A percentile compares a stretch with the other conserved stretches of the same genome.
Evolutionary conservation across 768 basidiomycete species (phyloP).

Genomic region (Sistotremastrum suecicum): DNA sequence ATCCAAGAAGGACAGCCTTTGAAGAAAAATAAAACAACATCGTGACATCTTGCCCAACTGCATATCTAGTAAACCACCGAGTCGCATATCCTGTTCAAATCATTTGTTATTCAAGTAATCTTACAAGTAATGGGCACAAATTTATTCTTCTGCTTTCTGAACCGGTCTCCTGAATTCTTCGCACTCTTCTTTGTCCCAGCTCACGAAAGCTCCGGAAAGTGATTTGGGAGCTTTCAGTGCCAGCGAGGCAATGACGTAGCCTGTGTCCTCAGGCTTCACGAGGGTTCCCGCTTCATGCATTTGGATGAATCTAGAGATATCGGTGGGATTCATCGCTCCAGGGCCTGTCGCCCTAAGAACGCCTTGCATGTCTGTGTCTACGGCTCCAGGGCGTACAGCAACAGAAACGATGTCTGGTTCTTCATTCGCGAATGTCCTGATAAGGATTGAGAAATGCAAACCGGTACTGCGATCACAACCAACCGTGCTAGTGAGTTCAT

Average conservation of each 20-base stretch:
- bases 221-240: constrained; percentile 47
- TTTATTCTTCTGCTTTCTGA: constrained; percentile 10
- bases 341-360: constrained; percentile 36
- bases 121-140: background rate
- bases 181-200: constrained; percentile 66
- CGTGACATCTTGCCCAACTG: background rate
- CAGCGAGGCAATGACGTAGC: constrained; percentile 66
- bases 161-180: constrained; percentile 28
- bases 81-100: background rate
- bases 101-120: background rate
- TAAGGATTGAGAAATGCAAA: background rate
- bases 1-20: constrained; percentile 16
- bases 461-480: constrained; percentile 3
- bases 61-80: too few species aligned
- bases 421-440: constrained; percentile 72
- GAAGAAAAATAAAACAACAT: background rate
- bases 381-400: constrained; percentile 77
- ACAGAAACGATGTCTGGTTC: constrained; percentile 63
- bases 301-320: constrained; percentile 43
- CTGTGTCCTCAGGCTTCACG: constrained; percentile 59
- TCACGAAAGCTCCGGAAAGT: constrained; percentile 65
- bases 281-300: constrained; percentile 53
- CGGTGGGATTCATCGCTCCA: constrained; percentile 36
- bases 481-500: constrained; percentile 78
- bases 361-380: constrained; percentile 77